A percentile compares a stretch with the other conserved stretches of the same genome.
phyloP scores from a whole-genome alignment of 1,139 yeast species.

The Waltiozyma sp. region DNA sequence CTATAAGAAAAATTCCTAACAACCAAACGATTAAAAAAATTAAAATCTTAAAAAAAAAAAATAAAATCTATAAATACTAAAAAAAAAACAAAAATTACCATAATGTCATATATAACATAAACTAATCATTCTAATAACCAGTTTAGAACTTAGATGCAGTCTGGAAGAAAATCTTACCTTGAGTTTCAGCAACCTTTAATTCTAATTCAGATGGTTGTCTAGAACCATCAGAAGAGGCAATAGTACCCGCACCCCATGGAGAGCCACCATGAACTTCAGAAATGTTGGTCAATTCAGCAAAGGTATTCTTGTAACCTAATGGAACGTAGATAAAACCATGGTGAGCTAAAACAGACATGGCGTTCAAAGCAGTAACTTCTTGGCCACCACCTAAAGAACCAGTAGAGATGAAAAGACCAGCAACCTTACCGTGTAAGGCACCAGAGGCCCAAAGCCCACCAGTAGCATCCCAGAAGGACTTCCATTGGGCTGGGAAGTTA shows the following conservation, averaged over 20 bases:
- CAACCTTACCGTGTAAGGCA: slow-evolving; percentile 63
- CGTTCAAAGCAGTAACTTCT: slow-evolving; percentile 57
- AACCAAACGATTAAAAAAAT: too few species aligned
- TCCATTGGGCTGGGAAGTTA: slow-evolving; percentile 72
- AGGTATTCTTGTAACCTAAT: slow-evolving; percentile 60
- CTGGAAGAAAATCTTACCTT: slow-evolving; percentile 41
- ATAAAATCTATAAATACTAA: too few species aligned
- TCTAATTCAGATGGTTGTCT: slow-evolving; percentile 62
- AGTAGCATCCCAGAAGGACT: slow-evolving; percentile 72
- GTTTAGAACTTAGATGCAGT: slow-evolving; percentile 13
- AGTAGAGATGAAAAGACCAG: slow-evolving; percentile 68
- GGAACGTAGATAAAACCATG: slow-evolving; percentile 78
- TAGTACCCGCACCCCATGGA: slow-evolving; percentile 84
- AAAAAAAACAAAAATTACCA: background rate
- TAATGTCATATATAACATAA: background rate
- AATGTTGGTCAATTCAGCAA: slow-evolving; percentile 46
- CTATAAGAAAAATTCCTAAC: too few species aligned
- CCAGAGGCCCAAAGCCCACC: slow-evolving; percentile 80
- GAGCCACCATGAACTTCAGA: slow-evolving; percentile 74
- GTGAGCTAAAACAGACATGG: slow-evolving; percentile 60
- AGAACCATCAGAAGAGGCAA: slow-evolving; percentile 72
- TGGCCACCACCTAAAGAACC: slow-evolving; percentile 84
- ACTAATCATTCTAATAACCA: too few species aligned
- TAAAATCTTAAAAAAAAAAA: too few species aligned
- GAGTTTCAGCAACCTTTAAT: slow-evolving; percentile 46